Evolutionary conservation across 176 grass and related monocot species (phyloP), one percentile per base, ranked within the genome.

Genomic region (Carex parvula): DNA sequence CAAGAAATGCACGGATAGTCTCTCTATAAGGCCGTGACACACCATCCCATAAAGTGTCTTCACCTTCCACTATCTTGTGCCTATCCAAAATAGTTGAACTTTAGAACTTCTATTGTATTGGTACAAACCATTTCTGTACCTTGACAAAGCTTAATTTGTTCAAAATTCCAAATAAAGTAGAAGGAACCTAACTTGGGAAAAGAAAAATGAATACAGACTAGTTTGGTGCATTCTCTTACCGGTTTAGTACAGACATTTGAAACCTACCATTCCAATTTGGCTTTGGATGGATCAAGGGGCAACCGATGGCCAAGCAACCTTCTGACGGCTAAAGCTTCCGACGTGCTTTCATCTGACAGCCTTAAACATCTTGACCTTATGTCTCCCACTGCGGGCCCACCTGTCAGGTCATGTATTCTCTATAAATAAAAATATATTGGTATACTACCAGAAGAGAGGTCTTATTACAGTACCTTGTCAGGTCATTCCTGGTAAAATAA

Each of bases 341-440:
- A 88, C 15, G 95, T 98, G 88, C 95, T 98, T 90, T 93, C 88
- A 85, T 98, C 95, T 22, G 92, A 98, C 82, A 98, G 81, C 84
- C 95, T 93, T 87, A 98, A 94, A 79, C 95, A 93, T 87, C 95
- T 98, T 69, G 95, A 98, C 77, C 95, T 84, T 90, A 98, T 98
- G 82, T 94, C 95, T 82, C 95, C 92, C 39, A 98, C 95, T 84
- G 95, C 95, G 16, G 95, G 95, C 68, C 95, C 95, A 79, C 92
- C 95, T 94, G 83, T 81, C 44, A 87, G 48, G 84, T n/a, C 5
- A 84, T 55, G 41, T 22, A 63, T 26, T 17, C 6, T 30, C 12
- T 7, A 76, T 30, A 32, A 24, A 76, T 30, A 54, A 76, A 55
- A 50, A 76, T 52, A 76, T 32, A 54, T 39, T 14, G 42, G 32